Percentiles rank a stretch among this genome's conserved stretches.
These are phyloP conservation scores for Lotus japonicus DNA, from an alignment of 306 rosid genomes.

Conservation along the genomic window DNA sequence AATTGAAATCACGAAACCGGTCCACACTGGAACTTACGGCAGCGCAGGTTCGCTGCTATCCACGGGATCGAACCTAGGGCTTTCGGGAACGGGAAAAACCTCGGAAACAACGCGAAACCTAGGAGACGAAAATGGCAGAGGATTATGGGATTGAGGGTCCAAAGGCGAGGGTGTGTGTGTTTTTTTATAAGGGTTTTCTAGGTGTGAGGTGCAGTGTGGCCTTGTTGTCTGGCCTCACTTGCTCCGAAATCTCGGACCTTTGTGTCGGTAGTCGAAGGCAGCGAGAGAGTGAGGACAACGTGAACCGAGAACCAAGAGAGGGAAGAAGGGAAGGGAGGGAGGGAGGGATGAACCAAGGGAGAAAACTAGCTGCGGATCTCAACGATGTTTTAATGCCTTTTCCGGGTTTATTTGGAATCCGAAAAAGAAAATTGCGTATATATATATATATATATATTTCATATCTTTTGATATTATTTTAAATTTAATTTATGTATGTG, in stretches of 20 bases:
- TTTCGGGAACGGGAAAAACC: background rate
- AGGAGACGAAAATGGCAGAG: too few relatives aligned
- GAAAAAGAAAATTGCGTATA: background rate
- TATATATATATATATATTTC: too few relatives aligned
- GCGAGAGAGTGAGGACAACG: background rate
- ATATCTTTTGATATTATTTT: too few relatives aligned
- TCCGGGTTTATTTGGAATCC: background rate
- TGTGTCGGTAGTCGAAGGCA: background rate
- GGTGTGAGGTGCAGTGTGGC: background rate
- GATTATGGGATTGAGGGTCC: background rate
- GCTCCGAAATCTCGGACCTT: background rate
- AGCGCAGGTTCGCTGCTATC: background rate
- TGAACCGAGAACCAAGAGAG: background rate
- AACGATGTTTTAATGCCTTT: background rate
- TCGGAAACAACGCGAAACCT: background rate
- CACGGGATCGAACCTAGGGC: background rate
- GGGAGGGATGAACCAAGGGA: too few relatives aligned
- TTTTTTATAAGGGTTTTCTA: too few relatives aligned
- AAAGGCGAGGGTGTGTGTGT: too few relatives aligned
- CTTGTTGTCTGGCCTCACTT: background rate
- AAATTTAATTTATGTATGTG: too few relatives aligned
- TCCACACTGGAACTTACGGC: background rate
- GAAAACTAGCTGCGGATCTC: conserved; percentile 6
- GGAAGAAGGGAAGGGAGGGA: background rate
- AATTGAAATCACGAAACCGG: background rate